Evolutionary conservation across 202 grass and related monocot genomes (phyloP), one percentile per base, ranked within the genome.

Genomic region (Tripidium arundinaceum): DNA sequence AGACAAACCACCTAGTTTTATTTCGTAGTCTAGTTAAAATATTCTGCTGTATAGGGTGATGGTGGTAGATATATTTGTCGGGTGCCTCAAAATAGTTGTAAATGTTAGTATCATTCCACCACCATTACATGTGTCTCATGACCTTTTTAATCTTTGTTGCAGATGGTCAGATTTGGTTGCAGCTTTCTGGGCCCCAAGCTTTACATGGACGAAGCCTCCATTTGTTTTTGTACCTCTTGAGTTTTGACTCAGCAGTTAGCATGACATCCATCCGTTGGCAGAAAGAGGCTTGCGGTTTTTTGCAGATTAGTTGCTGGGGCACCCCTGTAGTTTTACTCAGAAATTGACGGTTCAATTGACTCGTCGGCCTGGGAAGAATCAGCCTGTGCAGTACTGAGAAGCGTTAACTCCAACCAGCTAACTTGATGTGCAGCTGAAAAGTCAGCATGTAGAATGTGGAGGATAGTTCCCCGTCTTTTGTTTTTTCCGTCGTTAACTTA

Each of bases 361-460:
- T 70, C 11, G 18, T 78, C 13, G 8, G 25, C 72, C 25, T 24
- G 41, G 29, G 34, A 15, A 15, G 52, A 47, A 62, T 80, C 78
- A 75, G 62, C 74, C 34, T 72, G 70, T 76, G 76, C 70, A 84
- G 76, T 70, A 76, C 57, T 84, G 72, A 64, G 57, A 75, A 36
- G 39, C 31, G 25, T 67, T 66, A 34, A 78, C 79, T 68, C 73
- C 26, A 15, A 31, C 50, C 68, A 64, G 19, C 79, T 82, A 75
- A 86, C 74, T 68, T 72, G 14, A 73, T 82, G 83, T 47, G 73
- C 54, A 46, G 33, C 60, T 72, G 64, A 67, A 72, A 70, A 81
- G 45, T 62, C 87, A 68, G 40, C 74, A 75, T 79, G 79, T 75
- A 83, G 87, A 69, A 68, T 47, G 34, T 55, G 68, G 74, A 63